phyloP scores from a whole-genome alignment of 176 grass and related monocot genomes.

The Carex kokanica region DNA sequence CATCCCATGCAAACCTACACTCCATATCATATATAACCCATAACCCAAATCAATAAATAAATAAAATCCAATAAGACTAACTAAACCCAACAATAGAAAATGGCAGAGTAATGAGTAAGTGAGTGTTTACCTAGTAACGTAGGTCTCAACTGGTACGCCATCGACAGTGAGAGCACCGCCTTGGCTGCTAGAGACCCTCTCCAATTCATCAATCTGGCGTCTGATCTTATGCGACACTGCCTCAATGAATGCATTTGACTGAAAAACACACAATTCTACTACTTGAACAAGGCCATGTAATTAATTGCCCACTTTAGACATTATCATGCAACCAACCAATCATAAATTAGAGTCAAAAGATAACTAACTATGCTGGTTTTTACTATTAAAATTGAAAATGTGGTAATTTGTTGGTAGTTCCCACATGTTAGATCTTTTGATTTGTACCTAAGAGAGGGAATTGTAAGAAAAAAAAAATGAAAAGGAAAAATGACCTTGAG shows the following conservation, averaged over 20 bases:
- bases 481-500: neutral
- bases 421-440: too few species aligned
- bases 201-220: conserved; percentile 89
- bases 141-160: conserved; percentile 87
- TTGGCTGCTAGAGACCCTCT: conserved; percentile 55
- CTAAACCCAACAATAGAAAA: neutral
- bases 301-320: too few species aligned
- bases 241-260: conserved; percentile 92
- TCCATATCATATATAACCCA: too few species aligned
- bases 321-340: too few species aligned
- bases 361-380: too few species aligned
- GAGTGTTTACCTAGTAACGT: conserved; percentile 61
- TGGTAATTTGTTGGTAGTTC: too few species aligned
- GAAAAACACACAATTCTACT: neutral
- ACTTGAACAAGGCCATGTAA: too few species aligned
- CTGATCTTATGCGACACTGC: conserved; percentile 94
- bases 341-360: too few species aligned
- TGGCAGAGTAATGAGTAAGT: neutral
- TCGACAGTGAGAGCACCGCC: conserved; percentile 70
- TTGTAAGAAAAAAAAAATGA: neutral
- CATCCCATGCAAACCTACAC: conserved; percentile 91
- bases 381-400: too few species aligned
- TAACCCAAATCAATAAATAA: too few species aligned
- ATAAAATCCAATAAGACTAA: too few species aligned
- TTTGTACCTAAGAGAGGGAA: too few species aligned